Evolutionary conservation across 768 basidiomycete species (phyloP), one percentile per base, ranked within the genome.

Genomic region (Lactarius hengduanensis): DNA sequence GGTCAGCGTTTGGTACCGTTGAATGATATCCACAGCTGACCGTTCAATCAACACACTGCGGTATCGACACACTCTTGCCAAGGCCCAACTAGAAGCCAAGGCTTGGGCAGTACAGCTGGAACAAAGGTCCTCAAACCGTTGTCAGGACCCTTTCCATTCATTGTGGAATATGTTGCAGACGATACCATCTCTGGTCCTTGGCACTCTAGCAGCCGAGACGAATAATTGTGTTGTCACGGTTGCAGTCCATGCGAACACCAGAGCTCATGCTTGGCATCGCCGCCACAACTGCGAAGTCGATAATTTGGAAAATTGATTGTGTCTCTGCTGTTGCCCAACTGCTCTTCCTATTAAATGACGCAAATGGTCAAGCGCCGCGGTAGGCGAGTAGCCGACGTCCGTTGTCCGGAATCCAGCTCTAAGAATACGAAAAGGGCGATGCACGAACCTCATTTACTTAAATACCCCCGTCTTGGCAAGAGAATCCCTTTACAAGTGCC

Each of bases 151-250:
- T 16, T 66, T 62, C 45, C 5, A 34, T 59, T 32, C 34, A 16
- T 50, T 40, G n/a, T 57, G 13, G 26, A 34, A 32, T 28, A 20
- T 50, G 30, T 34, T 43, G 30, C 20, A 6, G n/a, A 20, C 11
- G 20, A 47, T 32, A 22, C 36, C 36, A 2, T 22, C 38, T 28
- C 34, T 10, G 41, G 41, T 20, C 4, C 38, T 59, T 45, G 32
- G 57, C 41, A 43, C n/a, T 58, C 47, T 50, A 30, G 54, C 32
- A 62, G 32, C n/a, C n/a, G n/a, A 47, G 45, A 47, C 22, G 7
- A 50, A 43, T n/a, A 9, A 36, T 50, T 30, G 13, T 38, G 41
- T 50, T 26, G 57, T 30, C 9, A n/a, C 40, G 26, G 26, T 26
- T 26, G 26, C 26, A 15, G 54, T 34, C n/a, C 7, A 22, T 57